These are phyloP conservation scores for Lepidium didymum DNA, from an alignment of 345 rosid species.

Conservation along the genomic window DNA sequence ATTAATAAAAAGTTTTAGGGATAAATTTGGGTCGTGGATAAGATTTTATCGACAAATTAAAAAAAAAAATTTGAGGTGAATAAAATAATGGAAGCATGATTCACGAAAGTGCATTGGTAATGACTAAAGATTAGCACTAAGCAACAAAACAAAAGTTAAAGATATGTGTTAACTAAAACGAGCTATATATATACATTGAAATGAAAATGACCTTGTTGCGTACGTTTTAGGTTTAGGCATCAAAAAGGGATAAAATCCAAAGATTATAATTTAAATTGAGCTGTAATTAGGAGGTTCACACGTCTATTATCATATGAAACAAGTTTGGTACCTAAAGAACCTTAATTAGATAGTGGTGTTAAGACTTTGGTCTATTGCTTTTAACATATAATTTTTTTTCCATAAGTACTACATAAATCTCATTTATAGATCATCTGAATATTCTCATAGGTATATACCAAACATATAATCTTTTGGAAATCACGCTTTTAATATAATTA, in stretches of 20 bases:
- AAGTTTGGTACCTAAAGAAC: neutral
- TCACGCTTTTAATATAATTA: neutral
- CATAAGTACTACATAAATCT: neutral
- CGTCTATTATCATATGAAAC: too few species aligned
- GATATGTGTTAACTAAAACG: constrained; percentile 1
- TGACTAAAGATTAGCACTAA: constrained; percentile 16
- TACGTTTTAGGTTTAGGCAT: too few species aligned
- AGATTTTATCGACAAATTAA: too few species aligned
- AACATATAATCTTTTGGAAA: neutral
- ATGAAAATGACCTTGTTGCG: too few species aligned
- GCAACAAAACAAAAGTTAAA: neutral
- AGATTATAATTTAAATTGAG: too few species aligned
- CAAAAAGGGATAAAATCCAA: too few species aligned
- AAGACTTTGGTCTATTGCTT: neutral
- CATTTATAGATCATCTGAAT: neutral
- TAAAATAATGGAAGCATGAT: constrained; percentile 19
- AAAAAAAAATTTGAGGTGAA: too few species aligned
- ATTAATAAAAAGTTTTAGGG: too few species aligned
- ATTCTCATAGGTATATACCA: neutral
- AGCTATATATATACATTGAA: too few species aligned
- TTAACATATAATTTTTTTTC: neutral
- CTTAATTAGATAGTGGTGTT: neutral
- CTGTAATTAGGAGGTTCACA: too few species aligned
- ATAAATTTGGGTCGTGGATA: too few species aligned
- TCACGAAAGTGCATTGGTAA: constrained; percentile 22